Conservation (phyloP, 371 early-diverging fungal species). For the Entomophthora muscae region DNA sequence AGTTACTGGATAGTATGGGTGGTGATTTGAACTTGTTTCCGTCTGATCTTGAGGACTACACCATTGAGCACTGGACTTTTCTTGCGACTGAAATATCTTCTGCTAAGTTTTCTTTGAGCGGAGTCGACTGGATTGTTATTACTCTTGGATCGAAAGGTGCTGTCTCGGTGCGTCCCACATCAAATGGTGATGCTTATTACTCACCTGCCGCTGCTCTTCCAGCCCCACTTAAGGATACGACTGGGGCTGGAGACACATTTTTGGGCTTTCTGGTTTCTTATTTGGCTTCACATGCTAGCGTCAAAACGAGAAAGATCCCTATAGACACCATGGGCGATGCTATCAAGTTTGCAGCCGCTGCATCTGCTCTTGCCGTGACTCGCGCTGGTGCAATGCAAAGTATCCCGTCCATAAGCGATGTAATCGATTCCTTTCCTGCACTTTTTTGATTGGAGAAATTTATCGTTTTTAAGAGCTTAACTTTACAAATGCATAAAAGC, state of each 20-base stretch:
- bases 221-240: constrained; percentile 34
- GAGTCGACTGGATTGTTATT: background rate
- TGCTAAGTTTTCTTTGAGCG: background rate
- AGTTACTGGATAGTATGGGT: background rate
- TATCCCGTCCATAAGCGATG: constrained; percentile 17
- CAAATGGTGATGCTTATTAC: background rate
- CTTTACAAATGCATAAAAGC: too few relatives aligned
- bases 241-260: constrained; percentile 51
- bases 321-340: constrained; percentile 18
- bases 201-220: background rate
- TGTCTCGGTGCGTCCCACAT: background rate
- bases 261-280: constrained; percentile 59
- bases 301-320: background rate
- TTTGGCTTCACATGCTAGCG: constrained; percentile 15
- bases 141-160: background rate
- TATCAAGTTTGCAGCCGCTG: constrained; percentile 24
- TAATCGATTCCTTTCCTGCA: background rate
- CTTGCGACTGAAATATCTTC: background rate
- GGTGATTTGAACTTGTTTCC: background rate
- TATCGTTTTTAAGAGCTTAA: too few relatives aligned
- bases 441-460: too few relatives aligned
- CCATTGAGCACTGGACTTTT: background rate
- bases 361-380: constrained; percentile 34
- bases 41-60: background rate
- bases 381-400: constrained; percentile 43